Evolutionary conservation across 768 basidiomycete genomes (phyloP), one percentile per base, ranked within the genome.

Genomic region (Epithele typhae): DNA sequence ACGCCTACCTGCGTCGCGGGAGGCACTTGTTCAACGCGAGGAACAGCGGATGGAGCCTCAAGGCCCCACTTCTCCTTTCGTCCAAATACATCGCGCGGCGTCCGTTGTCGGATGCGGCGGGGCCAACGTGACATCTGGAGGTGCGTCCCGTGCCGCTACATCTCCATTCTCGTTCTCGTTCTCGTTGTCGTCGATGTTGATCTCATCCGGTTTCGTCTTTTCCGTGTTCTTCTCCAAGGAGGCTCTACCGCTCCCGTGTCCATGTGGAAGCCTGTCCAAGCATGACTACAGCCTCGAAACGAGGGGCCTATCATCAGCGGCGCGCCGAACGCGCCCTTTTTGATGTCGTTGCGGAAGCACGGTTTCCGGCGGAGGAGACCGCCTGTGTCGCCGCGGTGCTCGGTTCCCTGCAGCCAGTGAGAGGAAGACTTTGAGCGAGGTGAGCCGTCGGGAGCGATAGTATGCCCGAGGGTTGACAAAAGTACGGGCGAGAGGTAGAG

Each of bases 331-430:
- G 66, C 72, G 27, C 87, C 84, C 25, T 68, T 68, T 17, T 70
- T 62, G 49, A 93, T 74, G 65, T 97, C 91, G 21, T 71, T 66
- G 27, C 73, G 71, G 60, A 97, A 85, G 67, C 84, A 87, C 0
- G 82, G 80, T 61, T 94, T 98, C 35, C 78, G 76, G 3, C 80
- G 72, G 12, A 98, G 67, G 0, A 99, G 72, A 7, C 58, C 71
- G 5, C 59, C 56, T 6, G 83, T 64, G 58, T 97, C 76, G 15
- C 94, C 93, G 53, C 92, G 74, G 8, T 81, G 79, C 49, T 87
- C 92, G 44, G 98, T 93, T 2, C 74, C 74, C 34, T 79, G 76
- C 0, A 96, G 96, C 96, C 95, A 99, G 65, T 98, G 94, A 97
- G 30, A 98, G 74, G 71, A 97, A 90, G 22, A 98, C 76, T 22